Percentiles rank a stretch among this genome's conserved stretches.
Conservation (phyloP, 345 rosid species). For the Populus simonii region DNA sequence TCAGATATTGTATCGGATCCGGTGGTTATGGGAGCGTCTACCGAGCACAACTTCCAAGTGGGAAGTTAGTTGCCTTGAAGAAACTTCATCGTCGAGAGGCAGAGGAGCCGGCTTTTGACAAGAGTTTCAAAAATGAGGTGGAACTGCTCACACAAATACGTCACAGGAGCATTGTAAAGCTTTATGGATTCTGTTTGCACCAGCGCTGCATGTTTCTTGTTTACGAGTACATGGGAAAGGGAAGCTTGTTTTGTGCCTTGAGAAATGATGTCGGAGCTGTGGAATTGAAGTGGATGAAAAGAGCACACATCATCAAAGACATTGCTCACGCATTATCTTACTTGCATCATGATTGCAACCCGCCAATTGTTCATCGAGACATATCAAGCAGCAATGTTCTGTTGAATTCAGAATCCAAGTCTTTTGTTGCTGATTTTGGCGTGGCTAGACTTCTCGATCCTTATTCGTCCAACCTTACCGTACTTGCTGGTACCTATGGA, state of each 20-base stretch:
- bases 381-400: background rate
- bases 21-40: conserved; percentile 1
- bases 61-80: background rate
- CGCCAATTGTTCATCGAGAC: background rate
- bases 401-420: background rate
- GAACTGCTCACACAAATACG: background rate
- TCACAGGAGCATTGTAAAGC: background rate
- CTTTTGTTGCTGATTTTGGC: background rate
- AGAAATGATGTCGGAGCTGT: no score
- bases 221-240: background rate
- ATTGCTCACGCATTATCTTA: background rate
- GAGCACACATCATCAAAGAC: background rate
- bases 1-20: background rate
- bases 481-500: conserved; percentile 3
- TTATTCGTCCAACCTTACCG: conserved; percentile 2
- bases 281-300: background rate
- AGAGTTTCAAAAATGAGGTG: background rate
- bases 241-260: background rate
- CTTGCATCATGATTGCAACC: conserved; percentile 1
- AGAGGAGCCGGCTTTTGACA: background rate
- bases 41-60: background rate
- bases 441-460: background rate
- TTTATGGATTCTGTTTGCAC: background rate
- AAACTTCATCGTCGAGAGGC: background rate
- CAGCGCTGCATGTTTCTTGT: background rate